Evolutionary conservation across 106 monocot genomes (phyloP), one percentile per base, ranked within the genome.

Genomic region (Iris macrosiphon): DNA sequence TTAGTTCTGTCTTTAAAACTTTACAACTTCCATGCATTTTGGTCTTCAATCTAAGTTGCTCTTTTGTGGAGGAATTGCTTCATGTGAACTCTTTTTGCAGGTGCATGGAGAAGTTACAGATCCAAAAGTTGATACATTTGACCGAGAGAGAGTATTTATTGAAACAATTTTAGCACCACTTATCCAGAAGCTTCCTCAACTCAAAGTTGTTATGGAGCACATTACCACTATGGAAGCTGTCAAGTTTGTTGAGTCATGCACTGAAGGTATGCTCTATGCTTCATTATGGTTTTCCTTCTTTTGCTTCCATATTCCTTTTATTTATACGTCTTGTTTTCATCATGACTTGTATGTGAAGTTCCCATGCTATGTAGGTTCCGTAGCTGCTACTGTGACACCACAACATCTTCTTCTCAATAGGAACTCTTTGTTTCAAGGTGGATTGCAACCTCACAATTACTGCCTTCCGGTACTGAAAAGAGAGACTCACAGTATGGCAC

Each of bases 81-180:
- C 10, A 4, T 35, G 34, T 35, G 10, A 6, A 35, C 10, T 35
- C 10, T 10, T 35, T 53, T 53, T 2, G 17, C 44, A 95, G 95
- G 95, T 95, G 16, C 95, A 95, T 64, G 95, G 95, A 27, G 95
- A 95, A 76, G 89, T 89, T 45, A 82, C 89, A 41, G 89, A 95
- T 72, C 77, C 82, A 55, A 60, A 25, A 55, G 72, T 95, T 40
- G 95, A 95, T 60, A 77, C 79, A 62, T 95, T 95, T 77, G 89
- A 95, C 46, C 72, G 89, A 14, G 95, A 95, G 30, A 94, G 71
- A 38, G 81, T 86, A 21, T 95, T 95, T 43, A 86, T 95, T 58
- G 82, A 95, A n/a, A 81, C 75, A 2, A 79, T 80, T 40, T 79
- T 95, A 55, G 54, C 54, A 27, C 89, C 95, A 35, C 53, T 95